A percentile compares a stretch with the other conserved stretches of the same genome.
phyloP scores from a whole-genome alignment of 2,329 filamentous ascomycete species.

The Alternaria sp. region DNA sequence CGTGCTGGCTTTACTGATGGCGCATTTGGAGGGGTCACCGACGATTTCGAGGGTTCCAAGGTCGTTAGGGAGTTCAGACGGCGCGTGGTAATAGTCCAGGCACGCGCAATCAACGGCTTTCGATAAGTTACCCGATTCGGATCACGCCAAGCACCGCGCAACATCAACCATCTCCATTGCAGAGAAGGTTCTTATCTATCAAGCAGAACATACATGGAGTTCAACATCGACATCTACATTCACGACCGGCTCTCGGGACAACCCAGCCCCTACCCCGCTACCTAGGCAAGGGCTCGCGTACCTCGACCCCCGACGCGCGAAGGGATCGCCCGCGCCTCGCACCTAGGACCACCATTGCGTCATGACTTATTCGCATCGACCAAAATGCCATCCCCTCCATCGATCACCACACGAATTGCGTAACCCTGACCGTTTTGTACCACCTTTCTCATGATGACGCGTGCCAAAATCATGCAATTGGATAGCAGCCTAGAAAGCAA shows the following conservation, averaged over 20 bases:
- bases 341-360: slow-evolving; percentile 26
- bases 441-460: slow-evolving; percentile 17
- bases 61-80: background rate
- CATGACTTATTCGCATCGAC: slow-evolving; percentile 33
- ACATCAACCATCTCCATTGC: background rate
- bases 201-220: background rate
- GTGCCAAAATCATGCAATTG: slow-evolving; percentile 10
- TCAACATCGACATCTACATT: background rate
- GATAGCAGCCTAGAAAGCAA: slow-evolving; percentile 1
- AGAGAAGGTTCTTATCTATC: background rate
- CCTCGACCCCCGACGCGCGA: background rate
- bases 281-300: background rate
- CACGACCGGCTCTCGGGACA: background rate
- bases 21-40: background rate
- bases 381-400: slow-evolving; percentile 1
- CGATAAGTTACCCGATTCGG: background rate
- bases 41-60: background rate
- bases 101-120: background rate
- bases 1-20: background rate
- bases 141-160: background rate
- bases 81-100: background rate
- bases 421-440: background rate
- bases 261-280: slow-evolving; percentile 3
- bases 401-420: slow-evolving; percentile 3
- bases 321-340: slow-evolving; percentile 9